These are phyloP conservation scores for Magnusiomyces clavatus DNA, from an alignment of 1,139 yeast genomes.

Conservation along the genomic window DNA sequence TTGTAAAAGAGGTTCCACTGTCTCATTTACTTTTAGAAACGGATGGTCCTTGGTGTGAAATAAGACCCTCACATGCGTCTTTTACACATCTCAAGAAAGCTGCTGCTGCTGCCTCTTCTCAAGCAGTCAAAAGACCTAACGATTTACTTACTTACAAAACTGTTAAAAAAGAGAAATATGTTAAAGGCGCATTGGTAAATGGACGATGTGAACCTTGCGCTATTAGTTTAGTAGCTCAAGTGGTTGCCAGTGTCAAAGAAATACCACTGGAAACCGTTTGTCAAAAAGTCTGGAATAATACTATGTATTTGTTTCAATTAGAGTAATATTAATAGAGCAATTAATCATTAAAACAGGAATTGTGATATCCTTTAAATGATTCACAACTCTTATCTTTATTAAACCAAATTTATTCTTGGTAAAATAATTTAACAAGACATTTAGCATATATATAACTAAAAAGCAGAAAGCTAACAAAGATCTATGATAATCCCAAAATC, in stretches of 20 bases:
- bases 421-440: too few species aligned
- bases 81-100: slow-evolving; percentile 34
- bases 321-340: slow-evolving; percentile 1
- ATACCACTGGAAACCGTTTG: slow-evolving; percentile 46
- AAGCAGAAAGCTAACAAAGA: too few species aligned
- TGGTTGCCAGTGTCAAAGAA: slow-evolving; percentile 53
- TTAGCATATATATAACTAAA: too few species aligned
- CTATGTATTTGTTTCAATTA: slow-evolving; percentile 48
- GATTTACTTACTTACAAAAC: slow-evolving; percentile 49
- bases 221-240: slow-evolving; percentile 73
- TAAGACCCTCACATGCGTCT: slow-evolving; percentile 75
- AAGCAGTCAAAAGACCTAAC: slow-evolving; percentile 12
- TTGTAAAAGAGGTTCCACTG: slow-evolving; percentile 58
- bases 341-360: not conserved
- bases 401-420: too few species aligned
- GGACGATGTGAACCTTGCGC: slow-evolving; percentile 90
- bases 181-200: slow-evolving; percentile 49
- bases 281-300: slow-evolving; percentile 56
- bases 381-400: not conserved
- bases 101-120: slow-evolving; percentile 39
- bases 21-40: slow-evolving; percentile 75
- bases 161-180: slow-evolving; percentile 56
- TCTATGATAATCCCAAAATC: too few species aligned
- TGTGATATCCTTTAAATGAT: not conserved
- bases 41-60: slow-evolving; percentile 98